phyloP scores from a whole-genome alignment of 2,329 filamentous ascomycete species.

The Hymenoscyphus albidus region DNA sequence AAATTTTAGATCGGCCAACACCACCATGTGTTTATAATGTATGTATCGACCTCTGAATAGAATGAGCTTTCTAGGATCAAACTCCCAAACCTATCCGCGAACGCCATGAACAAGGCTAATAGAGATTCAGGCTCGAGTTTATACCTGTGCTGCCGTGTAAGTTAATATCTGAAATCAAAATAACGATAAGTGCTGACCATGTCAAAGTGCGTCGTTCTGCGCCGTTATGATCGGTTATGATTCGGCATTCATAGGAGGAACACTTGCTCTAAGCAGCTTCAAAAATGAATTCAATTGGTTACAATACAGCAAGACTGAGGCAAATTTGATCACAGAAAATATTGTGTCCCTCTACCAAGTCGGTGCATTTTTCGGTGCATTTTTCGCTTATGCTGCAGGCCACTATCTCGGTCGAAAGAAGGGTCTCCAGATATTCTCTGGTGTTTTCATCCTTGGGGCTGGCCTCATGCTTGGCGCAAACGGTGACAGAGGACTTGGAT shows the following conservation, averaged over 20 bases:
- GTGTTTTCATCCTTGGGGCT: constrained; percentile 65
- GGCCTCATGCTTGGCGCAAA: constrained; percentile 67
- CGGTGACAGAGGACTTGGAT: constrained; percentile 55
- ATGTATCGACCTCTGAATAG: not conserved
- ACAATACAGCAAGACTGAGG: constrained; percentile 30
- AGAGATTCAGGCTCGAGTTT: constrained; percentile 14
- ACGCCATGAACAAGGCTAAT: not conserved
- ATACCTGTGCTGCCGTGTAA: constrained; percentile 43
- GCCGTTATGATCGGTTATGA: constrained; percentile 57
- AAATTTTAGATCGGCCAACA: constrained; percentile 24
- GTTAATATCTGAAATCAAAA: constrained; percentile 39
- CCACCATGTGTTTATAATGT: constrained; percentile 25
- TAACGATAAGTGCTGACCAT: not conserved
- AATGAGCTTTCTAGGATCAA: not conserved
- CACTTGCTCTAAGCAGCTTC: constrained; percentile 67
- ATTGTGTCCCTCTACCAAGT: constrained; percentile 80
- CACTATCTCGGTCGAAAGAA: constrained; percentile 66
- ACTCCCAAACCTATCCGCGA: not conserved
- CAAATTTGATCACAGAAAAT: constrained; percentile 63
- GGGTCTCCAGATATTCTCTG: constrained; percentile 55
- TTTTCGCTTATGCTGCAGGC: constrained; percentile 61
- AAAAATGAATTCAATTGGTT: constrained; percentile 62
- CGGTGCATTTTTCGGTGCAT: constrained; percentile 74
- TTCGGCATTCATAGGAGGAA: constrained; percentile 75
- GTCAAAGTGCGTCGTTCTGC: constrained; percentile 47